phyloP scores from a whole-genome alignment of 352 stramenopile species.

The Globisporangium paroecandrum region DNA sequence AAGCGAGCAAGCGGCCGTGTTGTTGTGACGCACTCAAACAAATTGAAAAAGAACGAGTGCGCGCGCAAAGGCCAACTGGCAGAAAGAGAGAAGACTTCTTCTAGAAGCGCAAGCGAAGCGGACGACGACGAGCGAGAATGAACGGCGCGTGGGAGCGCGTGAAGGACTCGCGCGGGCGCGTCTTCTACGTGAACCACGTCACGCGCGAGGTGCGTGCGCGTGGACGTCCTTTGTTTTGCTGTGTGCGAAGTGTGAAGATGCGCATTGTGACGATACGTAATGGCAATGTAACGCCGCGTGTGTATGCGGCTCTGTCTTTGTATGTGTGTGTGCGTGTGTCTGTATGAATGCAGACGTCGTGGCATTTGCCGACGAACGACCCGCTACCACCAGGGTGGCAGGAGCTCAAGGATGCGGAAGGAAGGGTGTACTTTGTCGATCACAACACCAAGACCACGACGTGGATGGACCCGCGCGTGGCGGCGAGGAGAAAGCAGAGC shows the following conservation, averaged over 20 bases:
- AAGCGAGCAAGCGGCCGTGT: no score
- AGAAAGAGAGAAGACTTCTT: not conserved
- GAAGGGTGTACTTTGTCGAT: constrained; percentile 81
- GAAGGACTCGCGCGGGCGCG: constrained; percentile 72
- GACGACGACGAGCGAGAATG: not conserved
- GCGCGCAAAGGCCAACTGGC: not conserved
- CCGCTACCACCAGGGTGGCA: constrained; percentile 75
- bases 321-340: constrained; percentile 5
- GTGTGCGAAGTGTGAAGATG: not conserved
- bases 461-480: constrained; percentile 78
- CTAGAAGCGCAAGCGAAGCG: not conserved
- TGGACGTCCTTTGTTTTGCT: not conserved
- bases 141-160: constrained; percentile 60
- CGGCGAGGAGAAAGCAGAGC: constrained; percentile 5
- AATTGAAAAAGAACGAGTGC: not conserved
- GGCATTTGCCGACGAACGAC: constrained; percentile 64
- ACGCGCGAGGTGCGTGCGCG: constrained; percentile 57
- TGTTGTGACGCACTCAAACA: no score
- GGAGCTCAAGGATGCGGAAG: constrained; percentile 69
- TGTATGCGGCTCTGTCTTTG: constrained; percentile 3
- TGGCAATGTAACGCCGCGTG: not conserved
- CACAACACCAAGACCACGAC: constrained; percentile 72
- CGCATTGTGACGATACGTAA: not conserved
- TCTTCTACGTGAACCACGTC: constrained; percentile 85
- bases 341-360: constrained; percentile 55